These are phyloP conservation scores for Gossypium lobatum DNA, from an alignment of 441 rosid species.

Conservation along the genomic window DNA sequence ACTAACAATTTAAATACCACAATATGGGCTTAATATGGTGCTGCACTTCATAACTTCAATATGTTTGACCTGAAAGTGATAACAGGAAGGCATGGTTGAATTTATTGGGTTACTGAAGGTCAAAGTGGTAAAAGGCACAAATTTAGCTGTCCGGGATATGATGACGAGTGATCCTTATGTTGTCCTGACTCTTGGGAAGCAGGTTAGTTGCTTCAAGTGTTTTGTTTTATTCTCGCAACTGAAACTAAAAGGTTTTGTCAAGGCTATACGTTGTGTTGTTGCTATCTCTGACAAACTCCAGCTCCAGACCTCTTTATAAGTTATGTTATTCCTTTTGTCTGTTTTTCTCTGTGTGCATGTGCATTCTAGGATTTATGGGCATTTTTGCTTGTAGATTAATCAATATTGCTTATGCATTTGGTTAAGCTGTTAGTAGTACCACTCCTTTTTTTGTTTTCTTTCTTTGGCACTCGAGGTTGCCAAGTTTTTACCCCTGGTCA, in stretches of 20 bases:
- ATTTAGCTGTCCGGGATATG: constrained; percentile 94
- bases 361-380: neutral
- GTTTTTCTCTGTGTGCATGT: neutral
- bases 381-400: neutral
- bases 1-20: neutral
- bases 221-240: neutral
- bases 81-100: constrained; percentile 78
- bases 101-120: constrained; percentile 80
- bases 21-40: constrained; percentile 10
- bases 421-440: neutral
- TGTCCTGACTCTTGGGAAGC: constrained; percentile 69
- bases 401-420: neutral
- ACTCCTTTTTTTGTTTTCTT: neutral
- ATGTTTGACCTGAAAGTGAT: constrained; percentile 26
- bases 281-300: neutral
- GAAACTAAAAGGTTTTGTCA: neutral
- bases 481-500: neutral
- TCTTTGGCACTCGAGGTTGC: neutral
- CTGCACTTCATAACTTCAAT: constrained; percentile 10
- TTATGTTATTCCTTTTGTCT: neutral
- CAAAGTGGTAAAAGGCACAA: constrained; percentile 62
- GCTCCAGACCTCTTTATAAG: neutral
- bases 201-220: constrained; percentile 41
- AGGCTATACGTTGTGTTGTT: neutral
- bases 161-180: constrained; percentile 96